A percentile compares a stretch with the other conserved stretches of the same genome.
These are phyloP conservation scores for Neoascochyta sp. DNA, from an alignment of 2,329 filamentous ascomycete species.

Conservation along the genomic window DNA sequence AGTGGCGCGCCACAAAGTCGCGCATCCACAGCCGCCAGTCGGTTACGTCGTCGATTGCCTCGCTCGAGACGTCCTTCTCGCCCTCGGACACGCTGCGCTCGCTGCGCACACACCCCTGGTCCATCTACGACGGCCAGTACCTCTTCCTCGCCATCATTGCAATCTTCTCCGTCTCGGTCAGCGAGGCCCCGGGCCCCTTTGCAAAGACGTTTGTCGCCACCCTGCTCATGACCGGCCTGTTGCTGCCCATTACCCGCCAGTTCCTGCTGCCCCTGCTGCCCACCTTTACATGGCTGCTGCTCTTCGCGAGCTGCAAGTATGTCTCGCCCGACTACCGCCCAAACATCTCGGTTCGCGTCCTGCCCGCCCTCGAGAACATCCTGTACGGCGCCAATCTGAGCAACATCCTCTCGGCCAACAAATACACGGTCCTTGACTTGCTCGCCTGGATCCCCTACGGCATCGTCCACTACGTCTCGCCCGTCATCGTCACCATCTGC, in stretches of 20 bases:
- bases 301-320: conserved; percentile 92
- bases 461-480: conserved; percentile 82
- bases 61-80: conserved; percentile 77
- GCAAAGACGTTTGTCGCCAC: conserved; percentile 71
- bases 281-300: conserved; percentile 80
- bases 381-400: conserved; percentile 93
- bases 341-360: conserved; percentile 90
- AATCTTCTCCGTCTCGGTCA: conserved; percentile 80
- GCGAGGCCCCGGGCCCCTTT: conserved; percentile 72
- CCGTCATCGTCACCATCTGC: conserved; percentile 70
- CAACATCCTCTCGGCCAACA: conserved; percentile 90
- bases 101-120: conserved; percentile 75
- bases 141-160: conserved; percentile 67
- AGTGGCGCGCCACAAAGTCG: conserved; percentile 58
- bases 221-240: conserved; percentile 63
- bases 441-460: conserved; percentile 94
- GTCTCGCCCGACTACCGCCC: conserved; percentile 85
- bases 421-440: conserved; percentile 76
- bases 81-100: conserved; percentile 72
- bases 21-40: conserved; percentile 64
- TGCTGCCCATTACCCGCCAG: conserved; percentile 81
- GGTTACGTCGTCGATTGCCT: conserved; percentile 68
- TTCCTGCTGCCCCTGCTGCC: conserved; percentile 86
- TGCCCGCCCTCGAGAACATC: conserved; percentile 93
- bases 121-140: conserved; percentile 80